Conservation (phyloP, 768 basidiomycete species). For the Grammothele lineata region DNA sequence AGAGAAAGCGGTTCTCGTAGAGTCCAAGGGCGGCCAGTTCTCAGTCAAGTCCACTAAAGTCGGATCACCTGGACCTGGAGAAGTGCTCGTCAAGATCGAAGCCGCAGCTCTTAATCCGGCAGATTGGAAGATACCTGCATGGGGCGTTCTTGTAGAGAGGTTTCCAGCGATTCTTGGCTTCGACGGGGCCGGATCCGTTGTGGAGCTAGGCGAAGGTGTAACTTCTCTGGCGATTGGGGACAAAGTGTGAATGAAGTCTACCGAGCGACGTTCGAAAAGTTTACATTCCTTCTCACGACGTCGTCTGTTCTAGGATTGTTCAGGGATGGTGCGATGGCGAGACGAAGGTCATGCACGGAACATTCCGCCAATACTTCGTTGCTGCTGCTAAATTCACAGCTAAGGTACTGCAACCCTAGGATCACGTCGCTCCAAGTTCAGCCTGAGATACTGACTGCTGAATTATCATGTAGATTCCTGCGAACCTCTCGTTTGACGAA, state of each 20-base stretch:
- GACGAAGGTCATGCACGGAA: not conserved
- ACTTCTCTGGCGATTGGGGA: constrained; percentile 29
- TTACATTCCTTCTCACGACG: not conserved
- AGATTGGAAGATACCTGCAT: constrained; percentile 18
- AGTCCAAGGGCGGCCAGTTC: constrained; percentile 20
- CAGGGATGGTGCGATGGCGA: not conserved
- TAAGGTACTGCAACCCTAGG: no score
- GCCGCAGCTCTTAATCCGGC: constrained; percentile 41
- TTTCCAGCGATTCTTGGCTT: constrained; percentile 22
- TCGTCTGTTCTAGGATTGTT: not conserved
- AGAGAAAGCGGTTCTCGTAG: constrained; percentile 14
- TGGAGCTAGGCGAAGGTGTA: constrained; percentile 31
- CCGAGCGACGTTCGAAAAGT: no score
- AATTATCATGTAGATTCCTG: constrained; percentile 9
- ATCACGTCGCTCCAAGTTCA: no score
- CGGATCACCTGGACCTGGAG: constrained; percentile 21
- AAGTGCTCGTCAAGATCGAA: constrained; percentile 39
- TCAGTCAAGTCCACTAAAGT: constrained; percentile 23
- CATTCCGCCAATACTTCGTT: not conserved
- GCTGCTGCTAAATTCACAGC: no score
- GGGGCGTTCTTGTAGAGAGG: constrained; percentile 16
- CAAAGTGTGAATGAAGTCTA: constrained; percentile 18
- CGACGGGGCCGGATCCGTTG: constrained; percentile 16
- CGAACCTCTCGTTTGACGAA: constrained; percentile 9
- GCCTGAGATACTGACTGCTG: not conserved